Evolutionary conservation across 75 land plant species (phyloP).

Genomic region (Pinus albicaulis): DNA sequence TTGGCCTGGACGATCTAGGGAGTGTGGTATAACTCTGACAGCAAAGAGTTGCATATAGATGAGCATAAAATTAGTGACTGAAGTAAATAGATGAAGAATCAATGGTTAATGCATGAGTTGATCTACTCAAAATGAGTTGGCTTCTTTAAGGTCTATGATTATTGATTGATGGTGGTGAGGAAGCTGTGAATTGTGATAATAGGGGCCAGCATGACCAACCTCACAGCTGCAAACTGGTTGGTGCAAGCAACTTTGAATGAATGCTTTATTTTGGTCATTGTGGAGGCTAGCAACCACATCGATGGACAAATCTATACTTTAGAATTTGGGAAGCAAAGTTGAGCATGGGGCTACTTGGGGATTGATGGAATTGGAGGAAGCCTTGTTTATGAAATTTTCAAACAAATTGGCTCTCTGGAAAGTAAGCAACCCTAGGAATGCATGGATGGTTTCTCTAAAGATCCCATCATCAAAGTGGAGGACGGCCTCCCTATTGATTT

Average conservation of each 20-base stretch:
- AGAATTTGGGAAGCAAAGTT: slow-evolving; percentile 61
- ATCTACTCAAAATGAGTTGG: no score
- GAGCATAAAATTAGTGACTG: no score
- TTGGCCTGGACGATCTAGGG: no score
- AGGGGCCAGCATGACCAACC: slow-evolving; percentile 88
- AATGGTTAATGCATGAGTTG: no score
- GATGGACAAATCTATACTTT: slow-evolving; percentile 74
- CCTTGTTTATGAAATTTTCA: slow-evolving; percentile 60
- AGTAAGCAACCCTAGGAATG: slow-evolving; percentile 58
- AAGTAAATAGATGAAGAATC: no score
- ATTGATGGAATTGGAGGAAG: slow-evolving; percentile 90
- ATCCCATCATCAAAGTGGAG: slow-evolving; percentile 37
- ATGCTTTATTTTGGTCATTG: slow-evolving; percentile 45
- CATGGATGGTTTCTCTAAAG: slow-evolving; percentile 59
- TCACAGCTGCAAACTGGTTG: slow-evolving; percentile 69
- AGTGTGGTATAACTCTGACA: no score
- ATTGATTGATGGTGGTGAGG: slow-evolving; percentile 32
- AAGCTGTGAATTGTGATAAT: slow-evolving; percentile 76
- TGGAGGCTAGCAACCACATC: slow-evolving; percentile 72
- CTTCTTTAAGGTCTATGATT: no score
- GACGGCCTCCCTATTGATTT: slow-evolving; percentile 50
- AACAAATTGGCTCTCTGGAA: slow-evolving; percentile 34
- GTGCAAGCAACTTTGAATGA: slow-evolving; percentile 15
- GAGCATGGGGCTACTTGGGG: slow-evolving; percentile 90
- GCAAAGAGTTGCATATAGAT: no score